Evolutionary conservation across 148 eudicot species (phyloP), one percentile per base, ranked within the genome.

Genomic region (Cornus controversa): DNA sequence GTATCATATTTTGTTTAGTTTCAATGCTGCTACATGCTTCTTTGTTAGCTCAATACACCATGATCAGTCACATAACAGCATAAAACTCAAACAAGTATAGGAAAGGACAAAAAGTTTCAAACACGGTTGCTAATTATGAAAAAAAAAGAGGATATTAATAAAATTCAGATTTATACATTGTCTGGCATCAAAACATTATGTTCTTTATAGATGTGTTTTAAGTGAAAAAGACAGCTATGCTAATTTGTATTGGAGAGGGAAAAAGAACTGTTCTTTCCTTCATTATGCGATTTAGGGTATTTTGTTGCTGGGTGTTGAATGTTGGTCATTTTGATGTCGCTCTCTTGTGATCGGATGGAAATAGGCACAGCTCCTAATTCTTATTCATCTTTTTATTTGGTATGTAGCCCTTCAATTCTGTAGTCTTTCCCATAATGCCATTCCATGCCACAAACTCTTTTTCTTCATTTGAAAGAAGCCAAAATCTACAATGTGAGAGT

Each of bases 181-280:
- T 37, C 42, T 37, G 67, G 54, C 27, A 66, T 53, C 22, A 50
- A 62, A 31, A 71, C 16, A 37, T n/a, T 78, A 71, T 67, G 10
- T 70, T 62, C 50, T 73, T 47, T 66, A 1, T 63, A 57, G 23
- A 47, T 79, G 83, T 79, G 72, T 81, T 28, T 28, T 47, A 73
- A 78, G 72, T 10, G 50, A 69, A 79, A 23, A 67, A 67, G 66
- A 80, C 45, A 8, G n/a, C 26, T 82, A 67, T 68, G 47, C 66
- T 70, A 66, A 29, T 47, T 11, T 74, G 63, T 62, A 66, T 73
- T 8, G 23, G 71, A 72, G 71, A 4, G 34, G 72, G 27, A 67
- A 66, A 66, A 27, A 24, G 6, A 23, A 31, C 42, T 37, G 9
- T 16, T 71, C 28, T 37, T 66, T 66, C 71, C 34, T 67, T 28